Conservation (phyloP, 2,329 filamentous ascomycete species). For the Plenodomus biglobosus region DNA sequence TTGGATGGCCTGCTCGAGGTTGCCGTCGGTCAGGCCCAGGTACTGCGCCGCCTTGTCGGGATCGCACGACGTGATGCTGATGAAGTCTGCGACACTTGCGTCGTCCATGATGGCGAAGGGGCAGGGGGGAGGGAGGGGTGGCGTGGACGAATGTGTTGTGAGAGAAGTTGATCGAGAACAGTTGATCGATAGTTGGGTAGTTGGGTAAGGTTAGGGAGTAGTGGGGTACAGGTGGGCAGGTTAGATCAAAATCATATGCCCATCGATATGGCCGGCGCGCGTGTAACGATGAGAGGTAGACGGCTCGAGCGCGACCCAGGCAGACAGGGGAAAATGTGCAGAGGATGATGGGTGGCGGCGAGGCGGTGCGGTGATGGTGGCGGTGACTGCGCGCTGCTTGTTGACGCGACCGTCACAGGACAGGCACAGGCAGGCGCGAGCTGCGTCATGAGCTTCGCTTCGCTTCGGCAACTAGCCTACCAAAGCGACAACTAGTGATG, state of each 20-base stretch:
- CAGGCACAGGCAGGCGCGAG: not conserved
- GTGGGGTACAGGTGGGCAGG: too few species aligned
- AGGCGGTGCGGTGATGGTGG: not conserved
- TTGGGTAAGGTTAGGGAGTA: too few species aligned
- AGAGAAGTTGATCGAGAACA: too few species aligned
- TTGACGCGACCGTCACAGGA: not conserved
- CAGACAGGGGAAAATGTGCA: too few species aligned
- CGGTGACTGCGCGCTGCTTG: not conserved
- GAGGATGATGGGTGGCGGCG: too few species aligned
- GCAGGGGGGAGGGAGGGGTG: not conserved
- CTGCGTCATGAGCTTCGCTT: not conserved
- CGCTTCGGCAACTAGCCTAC: too few species aligned
- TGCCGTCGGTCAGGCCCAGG: slow-evolving; percentile 79
- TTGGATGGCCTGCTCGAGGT: slow-evolving; percentile 82
- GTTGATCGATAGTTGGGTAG: too few species aligned
- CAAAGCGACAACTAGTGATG: too few species aligned
- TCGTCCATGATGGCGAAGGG: slow-evolving; percentile 39
- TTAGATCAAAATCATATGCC: too few species aligned
- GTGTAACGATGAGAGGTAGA: too few species aligned
- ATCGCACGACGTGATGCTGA: slow-evolving; percentile 75
- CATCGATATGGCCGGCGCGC: too few species aligned
- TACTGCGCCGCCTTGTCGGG: slow-evolving; percentile 77
- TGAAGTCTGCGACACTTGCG: slow-evolving; percentile 73
- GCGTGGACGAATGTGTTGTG: slow-evolving; percentile 2
- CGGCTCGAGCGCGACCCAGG: too few species aligned